These are phyloP conservation scores for Boletus insuetus DNA, from an alignment of 768 basidiomycete species.

Conservation along the genomic window DNA sequence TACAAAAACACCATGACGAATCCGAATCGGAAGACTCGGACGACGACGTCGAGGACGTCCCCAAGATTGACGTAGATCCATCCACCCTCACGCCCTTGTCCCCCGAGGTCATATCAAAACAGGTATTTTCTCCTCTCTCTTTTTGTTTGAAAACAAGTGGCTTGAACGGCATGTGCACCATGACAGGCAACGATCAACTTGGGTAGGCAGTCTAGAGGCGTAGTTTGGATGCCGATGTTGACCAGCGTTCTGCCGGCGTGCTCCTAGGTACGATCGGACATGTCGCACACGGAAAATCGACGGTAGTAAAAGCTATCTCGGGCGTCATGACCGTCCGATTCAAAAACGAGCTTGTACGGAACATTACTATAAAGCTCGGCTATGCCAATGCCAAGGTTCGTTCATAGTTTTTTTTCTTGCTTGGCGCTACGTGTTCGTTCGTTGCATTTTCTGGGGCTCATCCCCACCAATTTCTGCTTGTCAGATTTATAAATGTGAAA, in stretches of 20 bases:
- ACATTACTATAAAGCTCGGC: constrained; percentile 99
- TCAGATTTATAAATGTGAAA: constrained; percentile 98
- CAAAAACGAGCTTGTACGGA: constrained; percentile 98
- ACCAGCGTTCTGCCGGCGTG: constrained; percentile 5
- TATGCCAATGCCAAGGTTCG: constrained; percentile 98
- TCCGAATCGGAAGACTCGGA: constrained; percentile 73
- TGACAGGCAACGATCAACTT: constrained; percentile 89
- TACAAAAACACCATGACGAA: constrained; percentile 60
- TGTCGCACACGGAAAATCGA: constrained; percentile 97
- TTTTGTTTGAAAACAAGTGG: not conserved
- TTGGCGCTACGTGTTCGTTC: not conserved
- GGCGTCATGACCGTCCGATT: constrained; percentile 98
- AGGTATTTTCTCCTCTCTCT: constrained; percentile 47
- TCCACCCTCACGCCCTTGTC: constrained; percentile 84
- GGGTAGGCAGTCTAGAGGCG: constrained; percentile 43
- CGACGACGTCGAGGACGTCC: constrained; percentile 50
- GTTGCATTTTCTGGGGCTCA: not conserved
- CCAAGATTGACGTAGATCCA: constrained; percentile 73
- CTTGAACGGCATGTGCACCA: constrained; percentile 5
- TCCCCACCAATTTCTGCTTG: constrained; percentile 5
- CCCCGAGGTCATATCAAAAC: constrained; percentile 88
- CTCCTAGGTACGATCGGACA: constrained; percentile 92
- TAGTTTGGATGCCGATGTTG: not conserved
- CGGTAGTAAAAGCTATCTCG: constrained; percentile 97
- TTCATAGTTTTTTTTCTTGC: constrained; percentile 10